These are phyloP conservation scores for Globisporangium parvum DNA, from an alignment of 352 stramenopile genomes.

Conservation along the genomic window DNA sequence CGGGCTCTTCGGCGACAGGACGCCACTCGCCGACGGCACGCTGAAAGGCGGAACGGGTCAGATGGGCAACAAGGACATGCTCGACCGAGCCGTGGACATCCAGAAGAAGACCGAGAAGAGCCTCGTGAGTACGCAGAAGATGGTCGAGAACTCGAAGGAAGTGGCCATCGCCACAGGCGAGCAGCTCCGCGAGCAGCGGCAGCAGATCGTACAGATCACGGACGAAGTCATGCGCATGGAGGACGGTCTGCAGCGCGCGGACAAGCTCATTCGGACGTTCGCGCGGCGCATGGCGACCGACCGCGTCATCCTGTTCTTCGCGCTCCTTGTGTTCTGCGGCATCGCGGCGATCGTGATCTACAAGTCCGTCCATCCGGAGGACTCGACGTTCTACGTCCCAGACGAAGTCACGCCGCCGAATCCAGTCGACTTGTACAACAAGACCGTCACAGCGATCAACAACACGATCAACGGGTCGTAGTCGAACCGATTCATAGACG, in stretches of 20 bases:
- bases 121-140: conserved; percentile 79
- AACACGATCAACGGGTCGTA: conserved; percentile 30
- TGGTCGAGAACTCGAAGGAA: conserved; percentile 83
- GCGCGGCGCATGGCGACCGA: conserved; percentile 79
- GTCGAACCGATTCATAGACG: background rate
- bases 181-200: conserved; percentile 66
- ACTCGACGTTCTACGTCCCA: conserved; percentile 80
- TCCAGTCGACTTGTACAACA: conserved; percentile 70
- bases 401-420: conserved; percentile 82
- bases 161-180: conserved; percentile 75
- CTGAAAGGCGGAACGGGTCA: conserved; percentile 15
- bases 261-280: conserved; percentile 80
- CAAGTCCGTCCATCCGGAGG: conserved; percentile 67
- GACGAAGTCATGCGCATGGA: conserved; percentile 87
- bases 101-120: conserved; percentile 84
- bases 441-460: conserved; percentile 60
- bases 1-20: conserved; percentile 64
- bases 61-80: conserved; percentile 67
- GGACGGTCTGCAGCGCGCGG: conserved; percentile 65
- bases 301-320: conserved; percentile 72
- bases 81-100: conserved; percentile 70
- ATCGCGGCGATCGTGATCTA: conserved; percentile 83
- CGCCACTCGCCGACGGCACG: conserved; percentile 23
- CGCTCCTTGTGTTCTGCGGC: conserved; percentile 72
- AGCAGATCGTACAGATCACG: conserved; percentile 86